These are phyloP conservation scores for Trypanosomatidae sp. DNA, from an alignment of 208 protist genomes.

Conservation along the genomic window DNA sequence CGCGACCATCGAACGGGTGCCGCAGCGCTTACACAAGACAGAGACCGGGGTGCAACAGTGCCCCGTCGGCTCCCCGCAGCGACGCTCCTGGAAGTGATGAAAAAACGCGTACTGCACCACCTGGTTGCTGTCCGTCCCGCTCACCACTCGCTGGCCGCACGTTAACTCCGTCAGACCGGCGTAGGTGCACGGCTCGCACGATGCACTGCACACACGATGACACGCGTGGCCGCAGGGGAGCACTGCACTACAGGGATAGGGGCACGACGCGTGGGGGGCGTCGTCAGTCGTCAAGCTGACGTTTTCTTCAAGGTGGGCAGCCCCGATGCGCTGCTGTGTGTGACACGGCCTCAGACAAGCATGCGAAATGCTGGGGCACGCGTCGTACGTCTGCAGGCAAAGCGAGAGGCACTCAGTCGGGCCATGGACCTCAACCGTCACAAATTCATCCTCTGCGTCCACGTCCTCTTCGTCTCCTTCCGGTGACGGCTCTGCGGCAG, in stretches of 20 bases:
- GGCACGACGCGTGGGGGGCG: constrained; percentile 52
- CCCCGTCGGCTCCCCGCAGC: constrained; percentile 51
- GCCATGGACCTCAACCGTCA: constrained; percentile 52
- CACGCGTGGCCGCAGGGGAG: constrained; percentile 79
- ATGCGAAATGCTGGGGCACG: constrained; percentile 63
- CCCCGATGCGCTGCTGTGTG: constrained; percentile 17
- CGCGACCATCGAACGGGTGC: constrained; percentile 42
- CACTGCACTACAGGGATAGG: constrained; percentile 65
- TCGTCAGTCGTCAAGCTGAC: not conserved
- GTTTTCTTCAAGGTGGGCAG: constrained; percentile 1
- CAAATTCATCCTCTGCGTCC: constrained; percentile 5
- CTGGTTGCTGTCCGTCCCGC: constrained; percentile 52
- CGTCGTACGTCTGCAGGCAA: constrained; percentile 63
- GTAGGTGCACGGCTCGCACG: constrained; percentile 72
- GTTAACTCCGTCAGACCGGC: constrained; percentile 60
- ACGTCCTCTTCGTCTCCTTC: constrained; percentile 15
- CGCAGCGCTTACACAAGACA: constrained; percentile 69
- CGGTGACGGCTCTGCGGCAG: not conserved
- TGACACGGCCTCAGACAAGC: constrained; percentile 76
- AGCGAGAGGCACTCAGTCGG: constrained; percentile 51
- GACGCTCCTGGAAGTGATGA: constrained; percentile 69
- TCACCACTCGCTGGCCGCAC: constrained; percentile 83
- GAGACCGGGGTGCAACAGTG: constrained; percentile 55
- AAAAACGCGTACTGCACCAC: constrained; percentile 53
- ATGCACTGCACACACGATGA: constrained; percentile 58